These are phyloP conservation scores for Bipolaris sorokiniana DNA, from an alignment of 2,329 filamentous ascomycete genomes.

Conservation along the genomic window DNA sequence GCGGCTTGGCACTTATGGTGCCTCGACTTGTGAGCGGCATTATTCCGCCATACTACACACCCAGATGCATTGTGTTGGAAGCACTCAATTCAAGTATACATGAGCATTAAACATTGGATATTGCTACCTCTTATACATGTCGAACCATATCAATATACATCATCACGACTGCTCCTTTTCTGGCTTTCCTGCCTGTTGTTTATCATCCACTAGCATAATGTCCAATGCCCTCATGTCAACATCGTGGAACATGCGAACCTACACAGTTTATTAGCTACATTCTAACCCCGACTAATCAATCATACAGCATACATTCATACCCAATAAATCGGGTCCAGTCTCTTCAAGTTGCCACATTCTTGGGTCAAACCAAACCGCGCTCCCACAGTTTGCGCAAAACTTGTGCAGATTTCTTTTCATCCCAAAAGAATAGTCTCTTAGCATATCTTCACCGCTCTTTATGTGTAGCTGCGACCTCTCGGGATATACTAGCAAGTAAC, in stretches of 20 bases:
- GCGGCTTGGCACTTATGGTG: slow-evolving; percentile 27
- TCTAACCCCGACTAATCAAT: not conserved
- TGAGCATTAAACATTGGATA: not conserved
- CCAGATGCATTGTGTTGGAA: not conserved
- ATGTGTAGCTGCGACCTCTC: slow-evolving; percentile 29
- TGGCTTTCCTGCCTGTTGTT: not conserved
- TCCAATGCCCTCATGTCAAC: slow-evolving; percentile 34
- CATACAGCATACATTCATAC: slow-evolving; percentile 35
- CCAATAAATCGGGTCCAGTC: slow-evolving; percentile 28
- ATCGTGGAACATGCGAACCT: slow-evolving; percentile 26
- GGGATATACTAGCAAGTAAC: slow-evolving; percentile 57
- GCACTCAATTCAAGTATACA: not conserved
- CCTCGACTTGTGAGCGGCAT: not conserved
- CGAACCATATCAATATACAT: not conserved
- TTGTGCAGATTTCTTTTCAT: slow-evolving; percentile 32
- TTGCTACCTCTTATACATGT: too few species aligned
- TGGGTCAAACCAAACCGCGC: slow-evolving; percentile 38
- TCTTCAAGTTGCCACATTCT: slow-evolving; percentile 27
- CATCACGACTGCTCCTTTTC: not conserved
- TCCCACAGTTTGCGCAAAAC: slow-evolving; percentile 39
- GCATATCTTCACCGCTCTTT: slow-evolving; percentile 32
- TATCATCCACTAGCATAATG: slow-evolving; percentile 30
- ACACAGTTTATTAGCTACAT: slow-evolving; percentile 15
- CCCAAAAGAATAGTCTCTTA: slow-evolving; percentile 37
- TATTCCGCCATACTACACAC: not conserved